Evolutionary conservation across 805 yeast genomes (phyloP).

Genomic region (Lipomyces yamadae): DNA sequence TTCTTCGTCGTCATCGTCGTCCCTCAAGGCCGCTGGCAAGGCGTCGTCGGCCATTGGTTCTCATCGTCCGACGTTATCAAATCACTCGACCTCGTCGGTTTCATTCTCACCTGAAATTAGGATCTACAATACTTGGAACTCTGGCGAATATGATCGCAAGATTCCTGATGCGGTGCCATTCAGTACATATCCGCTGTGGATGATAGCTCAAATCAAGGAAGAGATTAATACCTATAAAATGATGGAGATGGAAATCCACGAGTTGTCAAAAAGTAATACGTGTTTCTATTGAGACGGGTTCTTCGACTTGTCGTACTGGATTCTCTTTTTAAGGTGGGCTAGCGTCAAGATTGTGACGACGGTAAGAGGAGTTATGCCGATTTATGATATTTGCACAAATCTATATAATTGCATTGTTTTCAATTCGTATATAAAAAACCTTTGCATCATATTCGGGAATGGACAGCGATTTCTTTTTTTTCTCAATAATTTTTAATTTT

Average conservation of each 20-base stretch:
- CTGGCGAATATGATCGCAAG: constrained; percentile 80
- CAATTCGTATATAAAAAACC: background rate
- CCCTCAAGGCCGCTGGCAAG: background rate
- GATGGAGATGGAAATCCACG: constrained; percentile 81
- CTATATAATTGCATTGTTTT: background rate
- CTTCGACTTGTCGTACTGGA: too few species aligned
- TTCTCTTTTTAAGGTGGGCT: too few species aligned
- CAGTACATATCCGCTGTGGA: constrained; percentile 42
- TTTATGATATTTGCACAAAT: too few species aligned
- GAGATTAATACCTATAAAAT: constrained; percentile 77
- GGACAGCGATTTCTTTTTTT: background rate
- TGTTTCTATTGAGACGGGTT: constrained; percentile 65
- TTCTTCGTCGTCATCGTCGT: constrained; percentile 26
- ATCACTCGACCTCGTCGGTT: constrained; percentile 45
- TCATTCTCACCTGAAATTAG: constrained; percentile 80
- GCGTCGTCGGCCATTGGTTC: too few species aligned
- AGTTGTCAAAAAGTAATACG: constrained; percentile 75
- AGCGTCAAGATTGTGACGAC: too few species aligned
- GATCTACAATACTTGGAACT: constrained; percentile 81
- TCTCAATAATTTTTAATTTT: background rate
- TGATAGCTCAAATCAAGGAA: constrained; percentile 84
- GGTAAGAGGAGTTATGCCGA: too few species aligned
- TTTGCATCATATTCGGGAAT: background rate
- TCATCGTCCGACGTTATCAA: background rate
- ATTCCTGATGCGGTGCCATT: constrained; percentile 31